Evolutionary conservation across 176 grass and related monocot species (phyloP), one percentile per base, ranked within the genome.

Genomic region (Alopecurus myosuroides): DNA sequence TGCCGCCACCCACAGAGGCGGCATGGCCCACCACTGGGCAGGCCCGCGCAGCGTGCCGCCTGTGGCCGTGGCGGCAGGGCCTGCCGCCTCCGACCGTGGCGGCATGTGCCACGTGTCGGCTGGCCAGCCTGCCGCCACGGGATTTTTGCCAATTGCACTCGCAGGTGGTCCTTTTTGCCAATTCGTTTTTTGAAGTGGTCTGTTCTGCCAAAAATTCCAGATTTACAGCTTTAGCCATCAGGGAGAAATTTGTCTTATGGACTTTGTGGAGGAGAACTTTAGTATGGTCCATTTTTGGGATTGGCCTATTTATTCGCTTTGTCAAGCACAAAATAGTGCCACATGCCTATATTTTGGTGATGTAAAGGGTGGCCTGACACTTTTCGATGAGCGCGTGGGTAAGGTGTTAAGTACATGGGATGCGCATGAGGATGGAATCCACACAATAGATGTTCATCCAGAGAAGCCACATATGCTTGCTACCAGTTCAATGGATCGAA

Each of bases 171-270:
- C n/a, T n/a, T n/a, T n/a, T n/a, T n/a, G n/a, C n/a, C n/a, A n/a
- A n/a, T n/a, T n/a, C n/a, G n/a, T n/a, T n/a, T n/a, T n/a, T n/a
- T n/a, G n/a, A n/a, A n/a, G n/a, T n/a, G n/a, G n/a, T n/a, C n/a
- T n/a, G n/a, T n/a, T n/a, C n/a, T n/a, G n/a, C n/a, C n/a, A n/a
- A n/a, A n/a, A n/a, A n/a, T n/a, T 74, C 3, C 67, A 94, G 93
- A 74, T 94, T 35, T 92, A 92, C 76, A 95, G 82, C 81, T 88
- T 80, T 77, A 86, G 83, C 85, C 73, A 82, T 57, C 35, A 78
- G 74, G 93, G 93, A 64, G 84, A 83, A 52, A 77, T 92, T 35
- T 88, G 93, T 70, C 87, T 86, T 61, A 92, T 92, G 90, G 93
- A 92, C 73, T n/a, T 82, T 7, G 87, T 81, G 77, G 77, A 89